These are phyloP conservation scores for Thalassiosira livingstoniorum DNA, from an alignment of 352 stramenopile genomes.

Conservation along the genomic window DNA sequence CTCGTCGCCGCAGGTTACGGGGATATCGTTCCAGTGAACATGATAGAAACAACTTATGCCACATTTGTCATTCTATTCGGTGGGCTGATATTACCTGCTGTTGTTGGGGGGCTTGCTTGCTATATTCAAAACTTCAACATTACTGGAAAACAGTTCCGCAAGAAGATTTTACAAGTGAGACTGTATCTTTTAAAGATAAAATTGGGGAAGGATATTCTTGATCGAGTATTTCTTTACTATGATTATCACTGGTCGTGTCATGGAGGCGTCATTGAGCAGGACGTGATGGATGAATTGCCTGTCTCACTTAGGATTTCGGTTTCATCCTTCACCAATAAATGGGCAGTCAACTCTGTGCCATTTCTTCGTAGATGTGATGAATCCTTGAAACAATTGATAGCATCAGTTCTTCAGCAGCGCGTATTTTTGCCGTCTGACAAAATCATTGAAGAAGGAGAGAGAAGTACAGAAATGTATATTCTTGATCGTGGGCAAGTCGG, in stretches of 20 bases:
- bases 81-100: conserved; percentile 65
- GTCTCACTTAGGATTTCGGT: conserved; percentile 55
- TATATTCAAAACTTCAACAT: conserved; percentile 72
- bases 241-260: conserved; percentile 78
- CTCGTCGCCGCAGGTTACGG: conserved; percentile 52
- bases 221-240: conserved; percentile 70
- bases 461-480: conserved; percentile 63
- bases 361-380: conserved; percentile 71
- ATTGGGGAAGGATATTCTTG: conserved; percentile 45
- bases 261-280: conserved; percentile 70
- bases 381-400: conserved; percentile 63
- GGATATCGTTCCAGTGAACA: conserved; percentile 70
- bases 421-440: conserved; percentile 69
- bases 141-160: conserved; percentile 43
- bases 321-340: conserved; percentile 57
- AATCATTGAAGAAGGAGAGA: conserved; percentile 62
- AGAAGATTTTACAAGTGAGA: conserved; percentile 45
- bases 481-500: conserved; percentile 57
- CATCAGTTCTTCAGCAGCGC: conserved; percentile 61
- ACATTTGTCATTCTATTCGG: conserved; percentile 72
- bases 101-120: conserved; percentile 71
- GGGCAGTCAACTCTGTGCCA: conserved; percentile 51
- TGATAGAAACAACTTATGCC: conserved; percentile 66
- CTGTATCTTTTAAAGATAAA: conserved; percentile 55
- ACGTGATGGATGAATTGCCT: conserved; percentile 67